Conservation (phyloP, 106 monocot genomes). For the Phalaenopsis equestris region DNA sequence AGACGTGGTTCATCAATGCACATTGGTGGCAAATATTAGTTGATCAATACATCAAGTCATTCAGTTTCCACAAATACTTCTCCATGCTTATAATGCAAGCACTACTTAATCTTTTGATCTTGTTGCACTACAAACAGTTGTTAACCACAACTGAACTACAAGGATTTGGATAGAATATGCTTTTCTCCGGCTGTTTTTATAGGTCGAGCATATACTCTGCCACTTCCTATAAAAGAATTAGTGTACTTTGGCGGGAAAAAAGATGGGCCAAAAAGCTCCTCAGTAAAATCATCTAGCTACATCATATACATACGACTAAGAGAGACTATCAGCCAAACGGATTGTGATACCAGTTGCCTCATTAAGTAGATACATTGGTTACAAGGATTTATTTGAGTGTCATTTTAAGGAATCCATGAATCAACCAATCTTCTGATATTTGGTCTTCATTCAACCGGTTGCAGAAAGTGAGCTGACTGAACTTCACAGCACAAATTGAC, state of each 20-base stretch:
- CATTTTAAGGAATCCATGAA: not conserved
- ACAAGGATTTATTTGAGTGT: not conserved
- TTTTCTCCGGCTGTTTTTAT: not conserved
- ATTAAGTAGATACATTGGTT: not conserved
- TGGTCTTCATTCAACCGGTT: not conserved
- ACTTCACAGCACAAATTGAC: too few relatives aligned
- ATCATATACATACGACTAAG: not conserved
- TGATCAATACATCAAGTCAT: not conserved
- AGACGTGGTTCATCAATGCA: too few relatives aligned
- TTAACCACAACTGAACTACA: not conserved
- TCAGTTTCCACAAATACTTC: not conserved
- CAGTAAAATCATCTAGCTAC: too few relatives aligned
- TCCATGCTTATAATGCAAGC: not conserved
- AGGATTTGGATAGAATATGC: not conserved
- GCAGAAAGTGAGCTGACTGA: not conserved
- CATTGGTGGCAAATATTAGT: not conserved
- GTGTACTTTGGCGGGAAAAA: not conserved
- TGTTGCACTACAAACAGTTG: not conserved
- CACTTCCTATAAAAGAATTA: not conserved
- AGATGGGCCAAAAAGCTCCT: not conserved
- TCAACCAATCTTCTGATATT: not conserved
- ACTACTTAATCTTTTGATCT: not conserved
- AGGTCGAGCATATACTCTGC: not conserved
- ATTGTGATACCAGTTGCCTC: not conserved
- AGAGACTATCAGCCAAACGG: not conserved